Base-by-base conservation (phyloP, 2,329 filamentous ascomycete genomes). In the Exophiala aquamarina region DNA sequence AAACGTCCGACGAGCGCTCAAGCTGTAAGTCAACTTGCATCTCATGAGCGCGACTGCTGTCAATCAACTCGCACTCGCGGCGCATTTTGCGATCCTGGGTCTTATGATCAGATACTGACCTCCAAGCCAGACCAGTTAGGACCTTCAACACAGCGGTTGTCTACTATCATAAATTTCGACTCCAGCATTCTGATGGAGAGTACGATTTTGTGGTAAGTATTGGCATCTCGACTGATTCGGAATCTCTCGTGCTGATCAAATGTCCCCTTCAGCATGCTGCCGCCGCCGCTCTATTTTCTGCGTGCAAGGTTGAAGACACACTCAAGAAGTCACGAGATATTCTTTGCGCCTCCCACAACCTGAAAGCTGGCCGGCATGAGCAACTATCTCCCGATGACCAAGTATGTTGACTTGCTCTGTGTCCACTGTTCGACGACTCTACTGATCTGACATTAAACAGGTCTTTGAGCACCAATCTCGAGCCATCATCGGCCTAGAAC, bases 261-360 rank as follows among this genome's bases (percentile, higher is more conserved):
- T 47, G 2, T 20, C 20, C 26, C 14, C 10, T 26, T 55, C 70
- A 89, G 66, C 92, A 97, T 64, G 91, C 89, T 2, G 89, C 92
- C 0, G 81, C 93, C 5, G 89, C 93, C 1, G 86, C 89, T 18
- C 74, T 98, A 7, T 92, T 97, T 62, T 87, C 91, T 2, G 91
- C 91, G 2, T 97, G 92, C 75, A 98, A 98, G 72, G 90, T 94
- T 36, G 93, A 98, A 68, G 93, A 98, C 67, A 98, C 93, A 0
- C 80, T 96, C 57, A 98, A 98, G 71, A 97, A 97, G 73, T 95
- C 89, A 3, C 83, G 82, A 48, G 93, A 98, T 55, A 94, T 98
- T 52, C 75, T 97, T 13, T 94, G 89, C 49, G 90, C 91, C 1
- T 86, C 89, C 18, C 89, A 92, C 69, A 96, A 95, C 63, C 72